Percentiles rank a stretch among this genome's conserved stretches.
These are phyloP conservation scores for Boletus reticulatus DNA, from an alignment of 768 basidiomycete genomes.

Conservation along the genomic window DNA sequence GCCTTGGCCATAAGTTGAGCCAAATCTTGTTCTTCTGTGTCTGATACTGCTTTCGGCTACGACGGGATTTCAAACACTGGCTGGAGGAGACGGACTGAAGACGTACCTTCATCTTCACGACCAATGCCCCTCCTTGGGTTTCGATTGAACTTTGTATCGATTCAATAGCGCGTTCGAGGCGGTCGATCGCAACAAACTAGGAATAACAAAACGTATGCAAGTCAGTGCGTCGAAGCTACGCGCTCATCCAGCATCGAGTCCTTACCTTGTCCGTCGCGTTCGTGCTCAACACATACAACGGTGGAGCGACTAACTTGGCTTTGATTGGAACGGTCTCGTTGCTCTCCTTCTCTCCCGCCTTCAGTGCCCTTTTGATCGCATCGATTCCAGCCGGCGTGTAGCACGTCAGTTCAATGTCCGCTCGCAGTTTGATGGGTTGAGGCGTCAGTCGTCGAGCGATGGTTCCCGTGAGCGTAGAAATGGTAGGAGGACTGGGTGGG, in stretches of 20 bases:
- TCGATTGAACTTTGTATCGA: constrained; percentile 84
- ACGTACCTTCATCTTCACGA: constrained; percentile 93
- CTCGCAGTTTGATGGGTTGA: constrained; percentile 97
- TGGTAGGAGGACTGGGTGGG: constrained; percentile 54
- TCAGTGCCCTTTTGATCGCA: constrained; percentile 90
- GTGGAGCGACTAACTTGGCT: constrained; percentile 94
- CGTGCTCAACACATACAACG: constrained; percentile 91
- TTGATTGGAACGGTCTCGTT: constrained; percentile 93
- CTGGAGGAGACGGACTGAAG: neutral
- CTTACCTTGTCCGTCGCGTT: constrained; percentile 94
- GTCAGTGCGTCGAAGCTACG: neutral
- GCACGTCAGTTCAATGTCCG: constrained; percentile 96
- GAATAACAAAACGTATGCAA: neutral
- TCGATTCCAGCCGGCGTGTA: constrained; percentile 96
- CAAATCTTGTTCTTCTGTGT: constrained; percentile 96
- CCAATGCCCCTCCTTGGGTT: constrained; percentile 77
- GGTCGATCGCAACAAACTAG: constrained; percentile 85
- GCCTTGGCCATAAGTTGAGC: constrained; percentile 97
- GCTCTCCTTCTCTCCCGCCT: constrained; percentile 84
- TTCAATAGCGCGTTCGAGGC: constrained; percentile 91
- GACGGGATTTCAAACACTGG: neutral
- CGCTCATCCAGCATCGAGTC: neutral
- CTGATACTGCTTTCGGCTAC: constrained; percentile 96
- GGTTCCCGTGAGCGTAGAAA: constrained; percentile 66
- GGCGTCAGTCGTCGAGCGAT: constrained; percentile 96